Evolutionary conservation across 768 basidiomycete genomes (phyloP), one percentile per base, ranked within the genome.

Genomic region (Naematelia encephala): DNA sequence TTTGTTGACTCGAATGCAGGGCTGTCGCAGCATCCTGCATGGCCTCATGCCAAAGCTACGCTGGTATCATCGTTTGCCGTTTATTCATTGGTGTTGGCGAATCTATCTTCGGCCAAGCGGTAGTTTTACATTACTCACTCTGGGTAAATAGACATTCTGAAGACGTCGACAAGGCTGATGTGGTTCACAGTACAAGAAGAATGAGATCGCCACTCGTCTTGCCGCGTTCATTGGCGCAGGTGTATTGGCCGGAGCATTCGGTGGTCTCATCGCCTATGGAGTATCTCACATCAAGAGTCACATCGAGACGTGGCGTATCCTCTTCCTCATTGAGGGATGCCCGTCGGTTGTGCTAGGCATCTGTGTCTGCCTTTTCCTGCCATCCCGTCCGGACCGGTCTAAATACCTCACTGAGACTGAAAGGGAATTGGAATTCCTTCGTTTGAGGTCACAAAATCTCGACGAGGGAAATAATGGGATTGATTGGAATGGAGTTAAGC

Each of bases 1-100:
- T n/a, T n/a, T n/a, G n/a, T n/a, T n/a, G n/a, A n/a, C n/a, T n/a
- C n/a, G n/a, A n/a, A n/a, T n/a, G n/a, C n/a, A n/a, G n/a, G n/a
- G n/a, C 89, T 88, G 69, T 88, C 87, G 5, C 87, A 87, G 2
- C 83, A 88, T 2, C 87, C 88, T 10, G 88, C 88, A 26, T 88
- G 88, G 74, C 68, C 1, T 69, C 53, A 1, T 47, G 60, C 0
- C 30, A 44, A 14, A 66, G 64, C 25, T 66, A 60, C 1, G 64
- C 66, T 0, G 64, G 62, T 8, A 62, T 74, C 22, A 58, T 66
- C 56, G 68, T 70, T 14, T 68, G 67, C 51, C 49, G 76, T 8
- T 53, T 74, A 19, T 67, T 72, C 53, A 62, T 76, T 45, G 74
- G 74, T 29, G 34, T 72, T 13, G 68, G 70, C 1, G 70, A 72